Conservation (phyloP, 345 rosid species). For the Salix caprea region DNA sequence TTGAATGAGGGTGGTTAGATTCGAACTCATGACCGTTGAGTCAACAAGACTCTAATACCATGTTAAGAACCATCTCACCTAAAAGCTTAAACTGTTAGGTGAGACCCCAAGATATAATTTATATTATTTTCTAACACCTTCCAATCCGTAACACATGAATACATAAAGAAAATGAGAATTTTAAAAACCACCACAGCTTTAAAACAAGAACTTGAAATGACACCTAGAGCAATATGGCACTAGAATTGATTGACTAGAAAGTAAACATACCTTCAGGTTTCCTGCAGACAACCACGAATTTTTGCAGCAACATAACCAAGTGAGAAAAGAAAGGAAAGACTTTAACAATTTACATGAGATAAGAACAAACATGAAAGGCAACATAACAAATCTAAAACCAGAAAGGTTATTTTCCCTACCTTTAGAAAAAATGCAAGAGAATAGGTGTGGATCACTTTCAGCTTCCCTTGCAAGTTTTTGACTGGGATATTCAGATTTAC, state of each 20-base stretch:
- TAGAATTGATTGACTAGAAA: constrained; percentile 9
- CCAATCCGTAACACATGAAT: neutral
- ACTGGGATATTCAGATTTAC: constrained; percentile 75
- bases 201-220: constrained; percentile 2
- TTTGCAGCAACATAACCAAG: constrained; percentile 19
- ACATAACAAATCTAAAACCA: constrained; percentile 5
- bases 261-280: constrained; percentile 66
- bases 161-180: neutral
- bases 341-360: constrained; percentile 5
- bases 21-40: too few relatives aligned
- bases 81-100: too few relatives aligned
- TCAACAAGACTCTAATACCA: too few relatives aligned
- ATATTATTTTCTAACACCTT: neutral
- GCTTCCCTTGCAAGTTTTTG: constrained; percentile 64
- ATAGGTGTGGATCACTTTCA: constrained; percentile 92
- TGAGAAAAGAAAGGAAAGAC: constrained; percentile 19
- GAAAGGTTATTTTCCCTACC: constrained; percentile 37
- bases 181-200: neutral
- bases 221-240: neutral
- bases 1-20: too few relatives aligned
- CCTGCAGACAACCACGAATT: constrained; percentile 48
- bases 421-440: constrained; percentile 69
- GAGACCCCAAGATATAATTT: too few relatives aligned
- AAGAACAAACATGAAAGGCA: neutral
- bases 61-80: too few relatives aligned